Percentiles rank a stretch among this genome's conserved stretches.
Evolutionary conservation across 768 basidiomycete genomes (phyloP).

Genomic region (Suillus clintonianus): DNA sequence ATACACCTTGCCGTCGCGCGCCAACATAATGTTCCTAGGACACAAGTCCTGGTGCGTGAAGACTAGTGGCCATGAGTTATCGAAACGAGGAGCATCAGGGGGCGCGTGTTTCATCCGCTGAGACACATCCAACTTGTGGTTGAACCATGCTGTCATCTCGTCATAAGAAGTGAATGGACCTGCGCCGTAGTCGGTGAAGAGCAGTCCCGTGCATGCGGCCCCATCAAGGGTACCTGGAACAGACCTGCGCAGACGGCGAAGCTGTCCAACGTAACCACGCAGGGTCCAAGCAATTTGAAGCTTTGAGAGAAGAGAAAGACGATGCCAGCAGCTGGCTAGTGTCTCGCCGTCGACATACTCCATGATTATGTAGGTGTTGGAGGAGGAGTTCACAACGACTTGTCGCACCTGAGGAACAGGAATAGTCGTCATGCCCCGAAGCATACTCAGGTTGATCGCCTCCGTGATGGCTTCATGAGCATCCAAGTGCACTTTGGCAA

Average conservation of each 20-base stretch:
- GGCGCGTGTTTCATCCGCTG: neutral
- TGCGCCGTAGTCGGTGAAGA: neutral
- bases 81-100: neutral
- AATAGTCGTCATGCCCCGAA: neutral
- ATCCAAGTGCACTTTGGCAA: neutral
- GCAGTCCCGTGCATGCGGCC: neutral
- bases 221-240: neutral
- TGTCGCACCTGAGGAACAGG: neutral
- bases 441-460: neutral
- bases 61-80: slow-evolving; percentile 15
- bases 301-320: slow-evolving; percentile 20
- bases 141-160: neutral
- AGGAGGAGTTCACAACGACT: neutral
- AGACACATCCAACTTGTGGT: neutral
- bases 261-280: slow-evolving; percentile 29
- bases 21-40: slow-evolving; percentile 22
- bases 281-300: slow-evolving; percentile 30
- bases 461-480: neutral
- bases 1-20: slow-evolving; percentile 14
- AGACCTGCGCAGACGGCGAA: slow-evolving; percentile 13
- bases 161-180: slow-evolving; percentile 1
- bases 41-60: slow-evolving; percentile 24
- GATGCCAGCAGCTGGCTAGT: slow-evolving; percentile 27
- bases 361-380: slow-evolving; percentile 9
- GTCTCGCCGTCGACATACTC: slow-evolving; percentile 29